Percentiles rank a stretch among this genome's conserved stretches.
phyloP scores from a whole-genome alignment of 352 stramenopile genomes.

The Blastocystis hominis region DNA sequence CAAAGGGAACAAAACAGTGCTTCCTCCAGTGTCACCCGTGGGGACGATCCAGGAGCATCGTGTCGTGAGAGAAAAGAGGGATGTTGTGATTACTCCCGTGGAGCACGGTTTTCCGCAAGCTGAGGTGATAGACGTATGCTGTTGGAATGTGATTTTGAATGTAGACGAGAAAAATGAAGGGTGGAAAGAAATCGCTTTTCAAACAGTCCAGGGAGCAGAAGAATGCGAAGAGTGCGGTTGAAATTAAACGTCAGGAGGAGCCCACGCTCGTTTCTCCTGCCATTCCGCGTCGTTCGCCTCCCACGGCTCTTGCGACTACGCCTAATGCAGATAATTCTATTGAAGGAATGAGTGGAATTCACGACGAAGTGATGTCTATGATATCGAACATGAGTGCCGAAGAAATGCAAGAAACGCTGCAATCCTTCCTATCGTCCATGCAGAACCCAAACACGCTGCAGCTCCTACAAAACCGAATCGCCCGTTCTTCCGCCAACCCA shows the following conservation, averaged over 20 bases:
- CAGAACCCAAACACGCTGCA: neutral
- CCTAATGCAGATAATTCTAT: neutral
- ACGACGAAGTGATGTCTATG: constrained; percentile 8
- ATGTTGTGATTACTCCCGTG: neutral
- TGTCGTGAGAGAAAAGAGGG: neutral
- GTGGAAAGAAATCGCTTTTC: constrained; percentile 43
- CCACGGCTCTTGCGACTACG: no score
- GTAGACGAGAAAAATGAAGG: neutral
- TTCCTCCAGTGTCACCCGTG: neutral
- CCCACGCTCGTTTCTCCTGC: neutral
- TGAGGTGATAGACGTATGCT: neutral
- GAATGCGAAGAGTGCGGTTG: neutral
- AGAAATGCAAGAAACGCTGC: neutral
- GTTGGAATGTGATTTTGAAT: neutral
- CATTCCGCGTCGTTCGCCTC: neutral
- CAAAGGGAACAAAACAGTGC: neutral
- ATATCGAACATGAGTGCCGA: constrained; percentile 25
- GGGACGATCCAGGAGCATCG: neutral
- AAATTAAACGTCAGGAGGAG: neutral
- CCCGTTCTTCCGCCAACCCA: neutral
- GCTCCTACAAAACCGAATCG: neutral
- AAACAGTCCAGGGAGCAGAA: constrained; percentile 24
- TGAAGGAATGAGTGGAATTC: neutral
- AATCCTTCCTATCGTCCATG: neutral
- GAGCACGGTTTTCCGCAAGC: constrained; percentile 17